Evolutionary conservation across 2,329 filamentous ascomycete genomes (phyloP).

Genomic region (Sarocladium strictum): DNA sequence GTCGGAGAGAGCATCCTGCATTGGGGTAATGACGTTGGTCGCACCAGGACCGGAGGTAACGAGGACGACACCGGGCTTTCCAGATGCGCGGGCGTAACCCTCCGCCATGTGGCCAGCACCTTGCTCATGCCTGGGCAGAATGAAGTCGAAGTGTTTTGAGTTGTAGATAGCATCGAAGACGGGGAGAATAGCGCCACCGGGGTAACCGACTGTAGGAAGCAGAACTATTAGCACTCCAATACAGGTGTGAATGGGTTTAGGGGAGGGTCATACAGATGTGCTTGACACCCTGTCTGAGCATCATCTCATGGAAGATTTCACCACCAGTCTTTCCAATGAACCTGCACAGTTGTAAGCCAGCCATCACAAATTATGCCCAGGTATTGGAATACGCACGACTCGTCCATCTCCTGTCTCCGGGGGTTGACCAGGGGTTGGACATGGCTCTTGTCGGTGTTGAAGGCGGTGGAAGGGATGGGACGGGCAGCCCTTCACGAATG

Average conservation of each 20-base stretch:
- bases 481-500: slow-evolving; percentile 33
- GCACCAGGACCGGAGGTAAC: slow-evolving; percentile 96
- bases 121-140: slow-evolving; percentile 93
- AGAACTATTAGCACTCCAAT: slow-evolving; percentile 13
- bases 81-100: slow-evolving; percentile 89
- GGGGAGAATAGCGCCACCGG: slow-evolving; percentile 91
- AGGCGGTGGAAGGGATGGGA: slow-evolving; percentile 57
- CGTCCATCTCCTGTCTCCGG: slow-evolving; percentile 62
- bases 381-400: slow-evolving; percentile 57
- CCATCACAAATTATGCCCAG: slow-evolving; percentile 11
- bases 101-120: slow-evolving; percentile 98
- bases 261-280: slow-evolving; percentile 70
- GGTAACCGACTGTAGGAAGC: slow-evolving; percentile 64
- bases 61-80: slow-evolving; percentile 90
- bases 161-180: slow-evolving; percentile 99
- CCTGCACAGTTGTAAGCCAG: slow-evolving; percentile 31
- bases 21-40: slow-evolving; percentile 92
- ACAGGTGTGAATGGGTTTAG: slow-evolving; percentile 15
- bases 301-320: slow-evolving; percentile 99
- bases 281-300: slow-evolving; percentile 86
- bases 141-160: slow-evolving; percentile 92
- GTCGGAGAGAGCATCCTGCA: slow-evolving; percentile 93
- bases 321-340: slow-evolving; percentile 95
- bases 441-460: slow-evolving; percentile 52
- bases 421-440: slow-evolving; percentile 63